Percentiles rank a stretch among this genome's conserved stretches.
These are phyloP conservation scores for Coemansia sp. DNA, from an alignment of 192 early-diverging fungal genomes.

Conservation along the genomic window DNA sequence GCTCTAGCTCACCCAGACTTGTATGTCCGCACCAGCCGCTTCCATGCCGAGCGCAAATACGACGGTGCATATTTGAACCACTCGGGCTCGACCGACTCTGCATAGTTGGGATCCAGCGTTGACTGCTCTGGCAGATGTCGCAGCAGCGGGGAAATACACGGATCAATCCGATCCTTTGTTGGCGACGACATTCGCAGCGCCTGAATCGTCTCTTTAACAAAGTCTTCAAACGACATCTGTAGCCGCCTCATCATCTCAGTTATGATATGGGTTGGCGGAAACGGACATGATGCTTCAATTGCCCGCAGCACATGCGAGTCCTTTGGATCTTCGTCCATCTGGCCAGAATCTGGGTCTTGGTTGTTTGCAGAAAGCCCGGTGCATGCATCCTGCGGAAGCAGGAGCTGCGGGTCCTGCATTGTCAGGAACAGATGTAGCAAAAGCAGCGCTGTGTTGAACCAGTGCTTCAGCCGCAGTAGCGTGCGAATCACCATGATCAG, in stretches of 20 bases:
- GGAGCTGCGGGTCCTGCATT: conserved; percentile 46
- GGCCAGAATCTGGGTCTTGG: not conserved
- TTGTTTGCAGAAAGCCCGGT: not conserved
- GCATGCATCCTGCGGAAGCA: conserved; percentile 28
- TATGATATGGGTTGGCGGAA: conserved; percentile 37
- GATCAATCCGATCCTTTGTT: conserved; percentile 31
- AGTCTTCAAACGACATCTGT: conserved; percentile 45
- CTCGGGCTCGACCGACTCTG: conserved; percentile 33
- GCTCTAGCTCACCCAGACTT: conserved; percentile 2
- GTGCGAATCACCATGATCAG: conserved; percentile 45
- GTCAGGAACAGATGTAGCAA: conserved; percentile 45
- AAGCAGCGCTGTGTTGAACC: conserved; percentile 53
- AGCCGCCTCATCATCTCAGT: conserved; percentile 48
- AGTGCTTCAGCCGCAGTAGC: conserved; percentile 48
- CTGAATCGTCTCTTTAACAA: conserved; percentile 48
- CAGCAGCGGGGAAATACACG: conserved; percentile 47
- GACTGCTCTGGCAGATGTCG: conserved; percentile 41
- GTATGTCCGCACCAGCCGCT: conserved; percentile 40
- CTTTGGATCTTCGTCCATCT: not conserved
- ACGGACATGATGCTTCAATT: conserved; percentile 40
- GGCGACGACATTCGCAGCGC: conserved; percentile 46
- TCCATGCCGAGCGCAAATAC: conserved; percentile 51
- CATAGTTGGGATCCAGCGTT: conserved; percentile 15
- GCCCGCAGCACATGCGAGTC: not conserved
- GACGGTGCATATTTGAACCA: conserved; percentile 51